These are phyloP conservation scores for Fusarium floridanum DNA, from an alignment of 2,329 filamentous ascomycete genomes.

Conservation along the genomic window DNA sequence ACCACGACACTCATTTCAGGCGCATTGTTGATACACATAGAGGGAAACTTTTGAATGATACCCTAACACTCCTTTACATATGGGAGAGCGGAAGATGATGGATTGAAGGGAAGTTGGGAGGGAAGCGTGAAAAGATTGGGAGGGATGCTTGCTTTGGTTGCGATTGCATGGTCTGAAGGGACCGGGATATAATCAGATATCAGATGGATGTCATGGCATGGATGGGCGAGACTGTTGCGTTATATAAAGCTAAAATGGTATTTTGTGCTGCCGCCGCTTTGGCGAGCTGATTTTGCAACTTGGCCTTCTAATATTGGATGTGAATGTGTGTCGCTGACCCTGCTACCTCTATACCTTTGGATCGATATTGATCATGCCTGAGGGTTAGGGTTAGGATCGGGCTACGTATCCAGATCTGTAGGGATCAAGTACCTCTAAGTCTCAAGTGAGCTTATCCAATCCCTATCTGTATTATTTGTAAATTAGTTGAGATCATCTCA, in stretches of 20 bases:
- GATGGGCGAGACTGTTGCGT: not conserved
- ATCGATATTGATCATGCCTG: too few relatives aligned
- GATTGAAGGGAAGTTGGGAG: not conserved
- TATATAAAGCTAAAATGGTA: conserved; percentile 21
- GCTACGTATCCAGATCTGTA: too few relatives aligned
- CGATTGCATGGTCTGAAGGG: not conserved
- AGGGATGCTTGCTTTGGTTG: not conserved
- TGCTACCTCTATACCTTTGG: too few relatives aligned
- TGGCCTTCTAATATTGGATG: not conserved
- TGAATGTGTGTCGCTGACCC: not conserved
- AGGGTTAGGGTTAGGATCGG: too few relatives aligned
- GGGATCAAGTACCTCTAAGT: too few relatives aligned
- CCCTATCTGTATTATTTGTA: too few relatives aligned
- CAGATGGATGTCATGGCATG: not conserved
- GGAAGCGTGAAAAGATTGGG: not conserved
- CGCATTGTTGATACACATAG: conserved; percentile 34
- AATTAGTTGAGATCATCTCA: too few relatives aligned
- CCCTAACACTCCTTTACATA: conserved; percentile 43
- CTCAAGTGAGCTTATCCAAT: too few relatives aligned
- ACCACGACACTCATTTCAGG: conserved; percentile 42
- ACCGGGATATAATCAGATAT: conserved; percentile 23
- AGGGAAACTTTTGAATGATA: conserved; percentile 38
- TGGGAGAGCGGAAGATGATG: not conserved
- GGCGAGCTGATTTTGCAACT: conserved; percentile 26
- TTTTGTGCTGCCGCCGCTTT: conserved; percentile 19